Percentiles rank a stretch among this genome's conserved stretches.
Evolutionary conservation across 2,329 filamentous ascomycete species (phyloP).

Genomic region (Sporothrix variecibatus): DNA sequence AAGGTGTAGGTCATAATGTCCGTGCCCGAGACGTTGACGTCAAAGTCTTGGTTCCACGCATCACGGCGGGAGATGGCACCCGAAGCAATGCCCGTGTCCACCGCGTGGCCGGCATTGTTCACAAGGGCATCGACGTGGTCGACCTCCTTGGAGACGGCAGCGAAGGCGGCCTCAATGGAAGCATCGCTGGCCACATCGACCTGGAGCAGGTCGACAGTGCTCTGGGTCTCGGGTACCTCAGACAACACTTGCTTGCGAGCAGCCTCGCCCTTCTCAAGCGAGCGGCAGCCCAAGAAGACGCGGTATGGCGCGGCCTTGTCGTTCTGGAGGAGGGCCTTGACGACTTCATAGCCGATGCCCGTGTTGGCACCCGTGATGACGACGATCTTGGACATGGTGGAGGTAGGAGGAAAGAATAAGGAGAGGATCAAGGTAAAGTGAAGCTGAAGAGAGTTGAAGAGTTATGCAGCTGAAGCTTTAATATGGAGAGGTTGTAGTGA

Average conservation of each 20-base stretch:
- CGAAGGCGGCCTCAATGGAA: constrained; percentile 37
- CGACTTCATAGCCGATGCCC: constrained; percentile 36
- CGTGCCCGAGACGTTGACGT: constrained; percentile 54
- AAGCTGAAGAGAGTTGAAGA: neutral
- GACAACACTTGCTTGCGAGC: constrained; percentile 29
- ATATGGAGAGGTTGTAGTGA: neutral
- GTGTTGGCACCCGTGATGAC: constrained; percentile 33
- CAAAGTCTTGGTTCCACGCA: constrained; percentile 49
- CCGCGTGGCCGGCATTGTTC: constrained; percentile 36
- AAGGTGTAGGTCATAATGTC: constrained; percentile 45
- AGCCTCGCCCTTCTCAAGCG: constrained; percentile 32
- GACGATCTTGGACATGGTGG: constrained; percentile 24
- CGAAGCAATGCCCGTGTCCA: neutral
- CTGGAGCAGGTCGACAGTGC: constrained; percentile 33
- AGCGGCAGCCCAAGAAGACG: constrained; percentile 36
- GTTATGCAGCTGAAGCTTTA: neutral
- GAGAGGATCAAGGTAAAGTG: neutral
- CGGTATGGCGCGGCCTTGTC: constrained; percentile 29
- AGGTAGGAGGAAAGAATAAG: neutral
- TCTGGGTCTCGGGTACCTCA: constrained; percentile 24
- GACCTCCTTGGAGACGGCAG: constrained; percentile 34
- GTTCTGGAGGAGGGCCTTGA: constrained; percentile 32
- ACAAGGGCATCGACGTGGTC: constrained; percentile 40
- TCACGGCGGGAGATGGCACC: constrained; percentile 40
- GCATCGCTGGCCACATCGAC: constrained; percentile 39